Conservation (phyloP, 1,284 basidiomycete species). For the Apiotrichum gracile region DNA sequence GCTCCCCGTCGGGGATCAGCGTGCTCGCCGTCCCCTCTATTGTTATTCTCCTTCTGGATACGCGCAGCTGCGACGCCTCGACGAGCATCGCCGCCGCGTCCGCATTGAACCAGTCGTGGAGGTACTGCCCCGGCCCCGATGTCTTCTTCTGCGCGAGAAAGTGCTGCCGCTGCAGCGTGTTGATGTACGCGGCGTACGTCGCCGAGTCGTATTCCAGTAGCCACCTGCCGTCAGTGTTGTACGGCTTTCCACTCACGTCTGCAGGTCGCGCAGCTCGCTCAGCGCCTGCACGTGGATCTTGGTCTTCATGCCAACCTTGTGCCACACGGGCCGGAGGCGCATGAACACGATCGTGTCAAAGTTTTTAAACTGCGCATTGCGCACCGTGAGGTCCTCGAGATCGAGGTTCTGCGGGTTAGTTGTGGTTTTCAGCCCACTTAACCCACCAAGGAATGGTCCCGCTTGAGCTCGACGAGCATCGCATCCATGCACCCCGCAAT, state of each 20-base stretch:
- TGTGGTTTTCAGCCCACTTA: background rate
- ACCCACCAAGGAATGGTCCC: conserved; percentile 72
- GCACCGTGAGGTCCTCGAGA: conserved; percentile 85
- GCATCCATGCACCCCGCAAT: conserved; percentile 93
- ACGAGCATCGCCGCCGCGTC: conserved; percentile 84
- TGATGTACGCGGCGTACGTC: conserved; percentile 85
- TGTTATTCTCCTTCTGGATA: conserved; percentile 20
- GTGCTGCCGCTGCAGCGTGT: conserved; percentile 59
- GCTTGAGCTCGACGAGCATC: conserved; percentile 84
- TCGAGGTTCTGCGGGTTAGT: conserved; percentile 60
- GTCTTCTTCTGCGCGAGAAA: conserved; percentile 39
- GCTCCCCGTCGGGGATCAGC: conserved; percentile 46
- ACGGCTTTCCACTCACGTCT: no score
- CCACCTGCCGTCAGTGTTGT: conserved; percentile 55
- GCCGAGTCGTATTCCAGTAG: conserved; percentile 87
- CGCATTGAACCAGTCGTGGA: conserved; percentile 46
- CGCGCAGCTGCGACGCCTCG: conserved; percentile 38
- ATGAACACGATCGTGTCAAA: conserved; percentile 86
- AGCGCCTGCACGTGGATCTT: conserved; percentile 88
- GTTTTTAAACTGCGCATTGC: conserved; percentile 89
- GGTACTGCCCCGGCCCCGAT: conserved; percentile 33
- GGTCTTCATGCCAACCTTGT: conserved; percentile 86
- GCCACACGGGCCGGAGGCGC: conserved; percentile 91
- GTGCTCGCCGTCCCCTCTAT: conserved; percentile 65
- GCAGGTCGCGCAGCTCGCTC: conserved; percentile 72